Conservation (phyloP, 768 basidiomycete species). For the Trametes villosa region DNA sequence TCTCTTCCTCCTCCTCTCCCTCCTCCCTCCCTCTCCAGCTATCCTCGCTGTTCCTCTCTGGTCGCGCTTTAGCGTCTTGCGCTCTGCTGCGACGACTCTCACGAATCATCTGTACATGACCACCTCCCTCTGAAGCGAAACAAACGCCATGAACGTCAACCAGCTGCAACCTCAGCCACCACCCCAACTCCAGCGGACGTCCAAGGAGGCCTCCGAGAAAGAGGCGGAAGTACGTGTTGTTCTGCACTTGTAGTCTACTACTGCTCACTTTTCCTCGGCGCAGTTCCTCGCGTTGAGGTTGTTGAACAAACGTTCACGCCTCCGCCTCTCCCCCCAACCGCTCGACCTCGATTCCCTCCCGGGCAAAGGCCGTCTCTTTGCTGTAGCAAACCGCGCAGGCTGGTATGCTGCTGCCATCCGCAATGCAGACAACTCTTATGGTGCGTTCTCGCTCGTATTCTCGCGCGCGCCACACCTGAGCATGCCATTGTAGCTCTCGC, state of each 20-base stretch:
- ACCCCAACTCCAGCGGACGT: slow-evolving; percentile 23
- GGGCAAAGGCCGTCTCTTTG: slow-evolving; percentile 57
- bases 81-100: no score
- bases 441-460: slow-evolving; percentile 35
- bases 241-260: background rate
- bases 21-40: background rate
- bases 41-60: background rate
- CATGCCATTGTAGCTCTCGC: slow-evolving; percentile 52
- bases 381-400: slow-evolving; percentile 59
- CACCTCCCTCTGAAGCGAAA: background rate
- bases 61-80: no score
- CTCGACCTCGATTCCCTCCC: slow-evolving; percentile 47
- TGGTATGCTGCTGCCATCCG: slow-evolving; percentile 71
- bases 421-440: slow-evolving; percentile 38
- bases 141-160: slow-evolving; percentile 28
- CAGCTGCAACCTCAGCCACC: slow-evolving; percentile 28
- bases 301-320: slow-evolving; percentile 64
- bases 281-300: slow-evolving; percentile 38
- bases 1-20: background rate
- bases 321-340: slow-evolving; percentile 59
- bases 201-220: slow-evolving; percentile 32
- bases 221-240: slow-evolving; percentile 33
- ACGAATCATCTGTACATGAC: background rate
- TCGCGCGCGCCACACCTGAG: background rate
- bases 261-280: background rate